Conservation (phyloP, 1,284 basidiomycete species). For the Irpex sp. region DNA sequence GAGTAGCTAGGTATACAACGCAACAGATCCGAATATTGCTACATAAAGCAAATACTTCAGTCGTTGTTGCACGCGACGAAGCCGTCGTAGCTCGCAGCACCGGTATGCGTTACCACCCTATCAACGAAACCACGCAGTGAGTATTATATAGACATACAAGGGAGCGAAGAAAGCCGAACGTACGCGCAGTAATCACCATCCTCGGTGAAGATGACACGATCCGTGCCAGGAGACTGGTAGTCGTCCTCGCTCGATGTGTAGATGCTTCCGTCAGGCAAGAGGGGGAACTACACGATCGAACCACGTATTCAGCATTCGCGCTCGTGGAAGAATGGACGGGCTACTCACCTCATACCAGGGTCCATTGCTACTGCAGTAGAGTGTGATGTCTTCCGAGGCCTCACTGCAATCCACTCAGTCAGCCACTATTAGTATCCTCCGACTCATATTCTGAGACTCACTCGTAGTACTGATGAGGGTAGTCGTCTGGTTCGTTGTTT, state of each 20-base stretch:
- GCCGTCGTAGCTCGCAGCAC: constrained; percentile 23
- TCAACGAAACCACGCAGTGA: neutral
- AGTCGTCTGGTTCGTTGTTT: constrained; percentile 9
- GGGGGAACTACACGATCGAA: constrained; percentile 18
- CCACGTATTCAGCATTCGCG: neutral
- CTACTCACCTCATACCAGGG: constrained; percentile 14
- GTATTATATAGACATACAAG: neutral
- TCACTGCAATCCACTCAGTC: constrained; percentile 1
- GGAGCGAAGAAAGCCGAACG: neutral
- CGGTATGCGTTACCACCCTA: constrained; percentile 28
- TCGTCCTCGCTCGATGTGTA: constrained; percentile 17
- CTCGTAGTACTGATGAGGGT: constrained; percentile 18
- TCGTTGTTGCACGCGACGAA: constrained; percentile 24
- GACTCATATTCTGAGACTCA: neutral
- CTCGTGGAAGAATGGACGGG: neutral
- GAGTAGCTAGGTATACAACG: too few species aligned
- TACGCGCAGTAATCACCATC: constrained; percentile 23
- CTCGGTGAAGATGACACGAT: constrained; percentile 23
- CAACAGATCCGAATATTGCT: too few species aligned
- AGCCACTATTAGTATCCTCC: neutral
- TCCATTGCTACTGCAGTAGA: constrained; percentile 14
- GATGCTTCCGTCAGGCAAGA: constrained; percentile 20
- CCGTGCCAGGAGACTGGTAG: constrained; percentile 21
- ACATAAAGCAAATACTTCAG: constrained; percentile 3
- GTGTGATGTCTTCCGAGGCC: constrained; percentile 11